A percentile compares a stretch with the other conserved stretches of the same genome.
Evolutionary conservation across 495 filamentous ascomycete genomes (phyloP).

Genomic region (Aspergillus sparsus): DNA sequence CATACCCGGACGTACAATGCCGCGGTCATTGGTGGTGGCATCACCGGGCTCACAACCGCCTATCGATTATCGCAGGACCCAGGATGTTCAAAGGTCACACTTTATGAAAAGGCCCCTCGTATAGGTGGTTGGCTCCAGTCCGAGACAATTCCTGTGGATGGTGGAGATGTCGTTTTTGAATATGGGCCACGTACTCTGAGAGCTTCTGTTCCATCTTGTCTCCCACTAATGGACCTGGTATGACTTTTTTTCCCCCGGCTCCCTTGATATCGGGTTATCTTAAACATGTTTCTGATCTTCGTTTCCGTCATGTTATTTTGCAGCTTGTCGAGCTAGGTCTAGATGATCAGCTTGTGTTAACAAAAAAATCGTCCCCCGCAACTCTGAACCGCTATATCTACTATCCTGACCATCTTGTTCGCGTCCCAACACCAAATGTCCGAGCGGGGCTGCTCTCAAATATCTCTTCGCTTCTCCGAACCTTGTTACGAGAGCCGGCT

Average conservation of each 20-base stretch:
- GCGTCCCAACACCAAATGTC: constrained; percentile 54
- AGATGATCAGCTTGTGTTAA: constrained; percentile 60
- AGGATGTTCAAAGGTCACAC: constrained; percentile 63
- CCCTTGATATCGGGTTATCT: no score
- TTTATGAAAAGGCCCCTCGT: constrained; percentile 70
- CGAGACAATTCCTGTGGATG: constrained; percentile 60
- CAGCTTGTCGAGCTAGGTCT: constrained; percentile 68
- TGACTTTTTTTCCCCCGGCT: constrained; percentile 5
- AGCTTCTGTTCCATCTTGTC: constrained; percentile 45
- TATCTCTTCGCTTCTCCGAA: constrained; percentile 24
- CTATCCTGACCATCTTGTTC: constrained; percentile 85
- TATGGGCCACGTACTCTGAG: constrained; percentile 80
- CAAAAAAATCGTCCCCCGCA: constrained; percentile 47
- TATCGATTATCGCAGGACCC: constrained; percentile 66
- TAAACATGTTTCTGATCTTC: no score
- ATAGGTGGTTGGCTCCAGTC: constrained; percentile 87
- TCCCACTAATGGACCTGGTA: constrained; percentile 61
- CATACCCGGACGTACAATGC: constrained; percentile 46
- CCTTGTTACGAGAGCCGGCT: constrained; percentile 61
- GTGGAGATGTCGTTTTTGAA: constrained; percentile 72
- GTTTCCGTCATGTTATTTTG: not conserved
- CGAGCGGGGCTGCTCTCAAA: constrained; percentile 29
- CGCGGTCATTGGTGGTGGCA: constrained; percentile 82
- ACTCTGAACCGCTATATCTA: constrained; percentile 79
- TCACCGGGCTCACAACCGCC: constrained; percentile 84